A percentile compares a stretch with the other conserved stretches of the same genome.
Evolutionary conservation across 306 rosid species (phyloP).

Genomic region (Sophora flavescens): DNA sequence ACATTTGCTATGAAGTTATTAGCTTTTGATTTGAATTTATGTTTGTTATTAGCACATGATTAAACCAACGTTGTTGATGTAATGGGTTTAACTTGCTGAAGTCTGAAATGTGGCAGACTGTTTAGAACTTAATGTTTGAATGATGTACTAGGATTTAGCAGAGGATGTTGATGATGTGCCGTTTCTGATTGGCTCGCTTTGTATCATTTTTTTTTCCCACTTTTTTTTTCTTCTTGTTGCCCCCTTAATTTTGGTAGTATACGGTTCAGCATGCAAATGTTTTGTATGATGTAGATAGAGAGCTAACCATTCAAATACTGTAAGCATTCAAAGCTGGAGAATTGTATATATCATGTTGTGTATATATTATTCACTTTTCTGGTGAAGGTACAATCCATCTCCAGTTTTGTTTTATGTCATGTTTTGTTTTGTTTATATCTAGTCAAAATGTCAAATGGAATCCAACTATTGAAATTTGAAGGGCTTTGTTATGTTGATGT

Average conservation of each 20-base stretch:
- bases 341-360: constrained; percentile 60
- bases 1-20: constrained; percentile 64
- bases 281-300: constrained; percentile 65
- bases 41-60: constrained; percentile 67
- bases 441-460: constrained; percentile 3
- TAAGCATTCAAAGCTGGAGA: constrained; percentile 51
- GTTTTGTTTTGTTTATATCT: neutral
- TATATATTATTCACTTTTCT: constrained; percentile 41
- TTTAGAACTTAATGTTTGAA: constrained; percentile 63
- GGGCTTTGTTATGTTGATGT: neutral
- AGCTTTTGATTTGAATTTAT: constrained; percentile 61
- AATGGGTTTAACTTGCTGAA: constrained; percentile 72
- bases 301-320: constrained; percentile 65
- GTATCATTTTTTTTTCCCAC: constrained; percentile 55
- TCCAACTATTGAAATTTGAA: constrained; percentile 2
- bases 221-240: neutral
- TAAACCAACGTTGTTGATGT: constrained; percentile 67
- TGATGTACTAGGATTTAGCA: constrained; percentile 81
- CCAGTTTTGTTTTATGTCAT: constrained; percentile 40
- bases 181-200: constrained; percentile 63
- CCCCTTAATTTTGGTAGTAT: constrained; percentile 44
- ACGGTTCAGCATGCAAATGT: constrained; percentile 53
- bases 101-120: constrained; percentile 72
- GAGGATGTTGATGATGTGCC: constrained; percentile 75
- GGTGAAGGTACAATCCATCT: constrained; percentile 31